phyloP scores from a whole-genome alignment of 331 rosid species.

The Pyrus hybrid region DNA sequence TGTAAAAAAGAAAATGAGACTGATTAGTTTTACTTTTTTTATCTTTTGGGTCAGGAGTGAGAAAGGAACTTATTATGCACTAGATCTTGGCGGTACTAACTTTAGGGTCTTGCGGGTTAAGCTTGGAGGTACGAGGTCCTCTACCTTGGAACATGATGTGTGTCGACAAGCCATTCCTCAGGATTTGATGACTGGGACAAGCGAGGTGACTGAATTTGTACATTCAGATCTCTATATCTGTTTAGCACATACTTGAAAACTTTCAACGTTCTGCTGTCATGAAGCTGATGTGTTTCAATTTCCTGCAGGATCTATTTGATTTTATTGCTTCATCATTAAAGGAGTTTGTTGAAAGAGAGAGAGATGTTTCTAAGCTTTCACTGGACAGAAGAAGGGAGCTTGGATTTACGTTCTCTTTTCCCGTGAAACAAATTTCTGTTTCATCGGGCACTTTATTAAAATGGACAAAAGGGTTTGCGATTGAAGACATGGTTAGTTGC shows the following conservation, averaged over 20 bases:
- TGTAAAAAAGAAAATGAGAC: neutral
- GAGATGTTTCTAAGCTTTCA: constrained; percentile 32
- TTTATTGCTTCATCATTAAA: constrained; percentile 56
- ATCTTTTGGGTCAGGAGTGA: constrained; percentile 44
- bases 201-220: constrained; percentile 43
- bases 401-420: constrained; percentile 88
- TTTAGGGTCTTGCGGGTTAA: constrained; percentile 64
- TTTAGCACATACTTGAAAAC: neutral
- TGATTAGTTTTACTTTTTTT: neutral
- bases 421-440: constrained; percentile 58
- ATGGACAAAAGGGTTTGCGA: constrained; percentile 74
- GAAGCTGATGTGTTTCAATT: constrained; percentile 11
- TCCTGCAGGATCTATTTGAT: constrained; percentile 66
- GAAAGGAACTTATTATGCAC: constrained; percentile 65
- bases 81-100: constrained; percentile 69
- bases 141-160: constrained; percentile 40
- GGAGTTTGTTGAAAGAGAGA: constrained; percentile 59
- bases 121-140: constrained; percentile 41
- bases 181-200: constrained; percentile 52
- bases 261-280: neutral
- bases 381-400: constrained; percentile 42
- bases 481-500: constrained; percentile 59
- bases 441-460: constrained; percentile 66
- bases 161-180: constrained; percentile 52
- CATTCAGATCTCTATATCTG: neutral